A percentile compares a stretch with the other conserved stretches of the same genome.
phyloP scores from a whole-genome alignment of 805 yeast species.

The Yarrowia porcina region DNA sequence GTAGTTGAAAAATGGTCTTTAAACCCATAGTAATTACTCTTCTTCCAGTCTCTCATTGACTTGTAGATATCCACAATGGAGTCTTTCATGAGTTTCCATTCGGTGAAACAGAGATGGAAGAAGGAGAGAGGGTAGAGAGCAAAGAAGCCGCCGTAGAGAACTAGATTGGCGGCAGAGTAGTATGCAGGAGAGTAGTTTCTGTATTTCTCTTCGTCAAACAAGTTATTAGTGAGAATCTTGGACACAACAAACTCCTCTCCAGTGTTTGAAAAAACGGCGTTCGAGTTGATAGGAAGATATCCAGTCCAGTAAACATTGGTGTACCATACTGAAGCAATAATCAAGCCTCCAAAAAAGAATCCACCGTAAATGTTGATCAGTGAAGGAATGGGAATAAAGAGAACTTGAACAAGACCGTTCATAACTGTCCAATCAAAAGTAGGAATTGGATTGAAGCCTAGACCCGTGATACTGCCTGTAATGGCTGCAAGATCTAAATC shows the following conservation, averaged over 20 bases:
- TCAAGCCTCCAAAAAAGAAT: conserved; percentile 28
- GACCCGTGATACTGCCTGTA: conserved; percentile 48
- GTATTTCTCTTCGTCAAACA: conserved; percentile 47
- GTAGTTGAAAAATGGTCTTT: conserved; percentile 35
- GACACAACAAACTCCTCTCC: conserved; percentile 50
- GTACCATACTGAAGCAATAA: conserved; percentile 50
- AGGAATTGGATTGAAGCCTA: conserved; percentile 45
- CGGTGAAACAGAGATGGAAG: conserved; percentile 24
- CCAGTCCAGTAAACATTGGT: conserved; percentile 57
- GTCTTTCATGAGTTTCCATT: conserved; percentile 28
- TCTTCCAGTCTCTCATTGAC: not conserved
- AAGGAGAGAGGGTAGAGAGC: conserved; percentile 48
- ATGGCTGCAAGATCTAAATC: conserved; percentile 58
- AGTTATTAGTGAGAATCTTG: conserved; percentile 40
- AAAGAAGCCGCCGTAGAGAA: conserved; percentile 54
- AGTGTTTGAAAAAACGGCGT: conserved; percentile 50
- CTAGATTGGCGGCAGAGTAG: conserved; percentile 48
- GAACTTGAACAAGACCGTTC: conserved; percentile 29
- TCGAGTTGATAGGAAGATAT: conserved; percentile 57
- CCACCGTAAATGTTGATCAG: conserved; percentile 27
- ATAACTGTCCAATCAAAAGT: conserved; percentile 43
- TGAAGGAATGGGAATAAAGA: conserved; percentile 28
- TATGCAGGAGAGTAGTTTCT: conserved; percentile 62
- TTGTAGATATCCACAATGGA: conserved; percentile 25
- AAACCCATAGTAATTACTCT: conserved; percentile 8